Conservation (phyloP, 2,329 filamentous ascomycete species). For the Torrubiellomyces zombiae region DNA sequence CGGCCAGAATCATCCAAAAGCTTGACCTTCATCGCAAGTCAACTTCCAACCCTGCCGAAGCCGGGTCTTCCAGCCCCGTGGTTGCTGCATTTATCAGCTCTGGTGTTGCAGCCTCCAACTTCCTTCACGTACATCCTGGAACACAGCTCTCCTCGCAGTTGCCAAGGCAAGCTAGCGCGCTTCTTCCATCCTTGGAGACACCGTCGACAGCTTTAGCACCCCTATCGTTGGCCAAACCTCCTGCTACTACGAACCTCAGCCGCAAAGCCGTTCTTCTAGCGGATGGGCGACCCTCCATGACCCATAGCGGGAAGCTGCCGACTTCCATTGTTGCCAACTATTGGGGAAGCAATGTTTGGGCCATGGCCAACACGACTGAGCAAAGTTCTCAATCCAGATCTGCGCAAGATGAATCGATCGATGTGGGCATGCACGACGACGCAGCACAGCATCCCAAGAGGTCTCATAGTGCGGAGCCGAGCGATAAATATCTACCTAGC, state of each 20-base stretch:
- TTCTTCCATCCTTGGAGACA: conserved; percentile 25
- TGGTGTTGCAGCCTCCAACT: no score
- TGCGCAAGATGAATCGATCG: conserved; percentile 24
- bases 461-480: conserved; percentile 11
- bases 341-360: conserved; percentile 81
- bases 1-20: conserved; percentile 80
- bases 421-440: conserved; percentile 22
- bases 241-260: conserved; percentile 71
- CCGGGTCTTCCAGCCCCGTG: conserved; percentile 18
- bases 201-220: conserved; percentile 56
- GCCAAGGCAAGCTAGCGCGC: conserved; percentile 12
- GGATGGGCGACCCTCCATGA: conserved; percentile 54
- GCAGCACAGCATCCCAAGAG: no score
- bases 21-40: conserved; percentile 76
- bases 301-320: conserved; percentile 56
- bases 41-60: conserved; percentile 34
- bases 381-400: conserved; percentile 15
- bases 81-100: no score
- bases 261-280: conserved; percentile 69
- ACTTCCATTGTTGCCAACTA: conserved; percentile 82
- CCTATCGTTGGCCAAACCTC: conserved; percentile 65
- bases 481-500: conserved; percentile 43
- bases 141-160: conserved; percentile 13
- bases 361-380: conserved; percentile 11
- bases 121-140: conserved; percentile 44